Base-by-base conservation (phyloP, 2,329 filamentous ascomycete species). In the Dothistroma pini region DNA sequence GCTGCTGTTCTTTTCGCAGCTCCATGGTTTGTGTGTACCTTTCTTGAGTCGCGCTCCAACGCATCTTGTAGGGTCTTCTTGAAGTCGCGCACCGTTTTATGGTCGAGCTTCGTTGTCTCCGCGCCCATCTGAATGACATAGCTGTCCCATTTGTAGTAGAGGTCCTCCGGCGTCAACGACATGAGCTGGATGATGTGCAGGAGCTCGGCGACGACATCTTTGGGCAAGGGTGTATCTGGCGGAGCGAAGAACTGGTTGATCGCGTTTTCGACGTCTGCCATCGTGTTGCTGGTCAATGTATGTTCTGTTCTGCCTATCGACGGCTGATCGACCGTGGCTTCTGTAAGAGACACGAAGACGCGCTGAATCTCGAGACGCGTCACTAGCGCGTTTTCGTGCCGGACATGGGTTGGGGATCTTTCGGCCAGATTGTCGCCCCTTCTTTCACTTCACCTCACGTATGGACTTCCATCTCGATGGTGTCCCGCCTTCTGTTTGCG, bases 81-180 rank as follows among this genome's bases (percentile, higher is more conserved):
- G 74, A 99, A 89, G 58, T 86, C 85, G 49, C 89, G 84, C 51
- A 90, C 84, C 0, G 84, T 88, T 41, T 89, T 84, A 48, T 96
- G 81, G 53, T 89, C 85, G 63, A 90, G 78, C 62, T 83, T 87
- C 63, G 87, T 87, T 60, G 91, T 89, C 59, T 96, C 91, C 53
- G 86, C 80, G 25, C 93, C 91, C 87, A 97, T 92, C 77, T 93
- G 96, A 74, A 99, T 89, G 76, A 90, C 93, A 81, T 97, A 97
- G 0, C 92, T 93, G 76, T 99, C 95, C 95, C 95, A 99, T 82
- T 97, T 97, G 85, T 91, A 97, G 77, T 91, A 97, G 29, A 97
- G 82, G 74, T 97, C 95, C 75, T 97, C 88, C 35, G 87, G 83
- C 16, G 87, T 85, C 63, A 97, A 84, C 53, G 86, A 86, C 77